These are phyloP conservation scores for Kluyveromyces aestuarii DNA, from an alignment of 805 yeast genomes.

Conservation along the genomic window DNA sequence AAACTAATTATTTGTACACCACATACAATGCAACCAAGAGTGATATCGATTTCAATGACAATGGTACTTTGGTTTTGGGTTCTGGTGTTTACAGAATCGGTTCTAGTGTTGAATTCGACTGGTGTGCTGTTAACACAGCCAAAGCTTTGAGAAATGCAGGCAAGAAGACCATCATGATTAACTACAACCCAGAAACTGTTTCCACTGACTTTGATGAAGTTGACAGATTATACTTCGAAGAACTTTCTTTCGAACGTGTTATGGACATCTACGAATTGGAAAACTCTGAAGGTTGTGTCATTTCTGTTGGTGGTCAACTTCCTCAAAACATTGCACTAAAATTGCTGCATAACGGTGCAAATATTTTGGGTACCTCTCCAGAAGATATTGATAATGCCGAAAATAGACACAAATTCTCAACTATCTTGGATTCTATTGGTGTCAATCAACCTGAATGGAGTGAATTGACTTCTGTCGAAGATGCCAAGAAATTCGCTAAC, in stretches of 20 bases:
- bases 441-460: slow-evolving; percentile 98
- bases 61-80: slow-evolving; percentile 91
- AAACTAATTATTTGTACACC: slow-evolving; percentile 90
- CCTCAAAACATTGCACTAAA: slow-evolving; percentile 94
- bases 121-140: slow-evolving; percentile 98
- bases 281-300: slow-evolving; percentile 81
- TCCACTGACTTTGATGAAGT: slow-evolving; percentile 98
- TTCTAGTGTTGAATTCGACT: slow-evolving; percentile 95
- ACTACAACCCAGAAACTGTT: slow-evolving; percentile 97
- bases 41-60: slow-evolving; percentile 78
- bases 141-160: slow-evolving; percentile 85
- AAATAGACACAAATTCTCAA: slow-evolving; percentile 95
- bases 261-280: slow-evolving; percentile 96
- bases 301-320: slow-evolving; percentile 95
- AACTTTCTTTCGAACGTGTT: slow-evolving; percentile 89
- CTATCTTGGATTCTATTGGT: slow-evolving; percentile 83
- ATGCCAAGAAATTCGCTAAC: slow-evolving; percentile 78
- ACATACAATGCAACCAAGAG: slow-evolving; percentile 86
- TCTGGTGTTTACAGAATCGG: slow-evolving; percentile 99
- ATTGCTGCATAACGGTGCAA: slow-evolving; percentile 73
- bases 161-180: slow-evolving; percentile 88
- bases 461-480: slow-evolving; percentile 78
- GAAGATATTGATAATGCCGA: slow-evolving; percentile 94
- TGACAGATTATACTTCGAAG: slow-evolving; percentile 94
- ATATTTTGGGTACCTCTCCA: slow-evolving; percentile 89